Percentiles rank a stretch among this genome's conserved stretches.
These are phyloP conservation scores for Nemania bipapillata DNA, from an alignment of 2,329 filamentous ascomycete species.

Conservation along the genomic window DNA sequence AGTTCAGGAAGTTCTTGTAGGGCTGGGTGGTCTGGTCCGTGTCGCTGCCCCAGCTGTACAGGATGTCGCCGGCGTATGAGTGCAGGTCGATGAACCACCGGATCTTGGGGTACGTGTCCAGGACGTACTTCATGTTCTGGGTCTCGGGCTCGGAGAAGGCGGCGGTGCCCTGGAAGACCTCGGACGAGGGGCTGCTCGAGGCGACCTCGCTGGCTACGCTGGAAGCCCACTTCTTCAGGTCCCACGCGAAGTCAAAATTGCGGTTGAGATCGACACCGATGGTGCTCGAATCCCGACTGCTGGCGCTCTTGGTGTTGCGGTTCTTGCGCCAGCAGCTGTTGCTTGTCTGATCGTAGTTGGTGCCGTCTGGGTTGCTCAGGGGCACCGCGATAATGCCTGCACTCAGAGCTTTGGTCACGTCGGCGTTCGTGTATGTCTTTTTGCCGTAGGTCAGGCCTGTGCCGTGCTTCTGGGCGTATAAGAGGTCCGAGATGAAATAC, in stretches of 20 bases:
- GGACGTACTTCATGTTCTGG: slow-evolving; percentile 63
- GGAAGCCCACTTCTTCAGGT: slow-evolving; percentile 59
- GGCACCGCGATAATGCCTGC: slow-evolving; percentile 65
- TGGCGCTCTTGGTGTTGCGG: slow-evolving; percentile 58
- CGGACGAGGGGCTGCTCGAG: slow-evolving; percentile 57
- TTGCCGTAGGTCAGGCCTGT: slow-evolving; percentile 64
- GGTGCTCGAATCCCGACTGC: slow-evolving; percentile 46
- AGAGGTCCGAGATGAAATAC: slow-evolving; percentile 68
- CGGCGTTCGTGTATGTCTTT: slow-evolving; percentile 61
- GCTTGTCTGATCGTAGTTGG: slow-evolving; percentile 62
- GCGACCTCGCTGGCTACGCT: slow-evolving; percentile 54
- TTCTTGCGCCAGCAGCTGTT: slow-evolving; percentile 68
- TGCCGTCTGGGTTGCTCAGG: slow-evolving; percentile 66
- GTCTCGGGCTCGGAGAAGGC: slow-evolving; percentile 68
- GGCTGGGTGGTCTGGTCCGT: slow-evolving; percentile 60
- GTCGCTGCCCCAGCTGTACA: slow-evolving; percentile 69
- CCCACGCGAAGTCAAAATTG: slow-evolving; percentile 69
- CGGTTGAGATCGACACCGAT: slow-evolving; percentile 66
- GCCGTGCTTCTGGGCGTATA: slow-evolving; percentile 62
- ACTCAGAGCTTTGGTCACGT: slow-evolving; percentile 63
- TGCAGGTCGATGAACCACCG: slow-evolving; percentile 70
- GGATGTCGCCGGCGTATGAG: slow-evolving; percentile 62
- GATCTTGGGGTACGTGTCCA: slow-evolving; percentile 62
- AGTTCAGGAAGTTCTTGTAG: slow-evolving; percentile 64
- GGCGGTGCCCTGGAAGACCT: slow-evolving; percentile 63